Percentiles rank a stretch among this genome's conserved stretches.
Evolutionary conservation across 768 basidiomycete species (phyloP).

Genomic region (Leccinum arenicola): DNA sequence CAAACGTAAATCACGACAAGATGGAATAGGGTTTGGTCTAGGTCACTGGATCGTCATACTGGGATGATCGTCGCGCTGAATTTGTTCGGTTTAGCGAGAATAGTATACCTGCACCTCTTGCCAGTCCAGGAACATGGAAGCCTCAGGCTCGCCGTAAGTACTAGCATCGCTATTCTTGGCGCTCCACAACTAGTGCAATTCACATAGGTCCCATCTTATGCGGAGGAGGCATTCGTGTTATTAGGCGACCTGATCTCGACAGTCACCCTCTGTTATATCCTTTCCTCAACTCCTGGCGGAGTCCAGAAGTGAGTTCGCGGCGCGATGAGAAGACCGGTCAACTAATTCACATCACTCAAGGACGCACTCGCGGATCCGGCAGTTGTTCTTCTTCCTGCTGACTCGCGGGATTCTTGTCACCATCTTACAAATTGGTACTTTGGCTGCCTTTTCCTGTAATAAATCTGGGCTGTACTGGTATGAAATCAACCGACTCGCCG

Average conservation of each 20-base stretch:
- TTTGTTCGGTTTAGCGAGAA: neutral
- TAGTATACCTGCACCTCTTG: neutral
- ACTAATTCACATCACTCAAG: constrained; percentile 5
- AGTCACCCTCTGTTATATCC: constrained; percentile 9
- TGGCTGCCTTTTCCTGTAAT: neutral
- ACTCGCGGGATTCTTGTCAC: constrained; percentile 17
- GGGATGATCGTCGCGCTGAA: neutral
- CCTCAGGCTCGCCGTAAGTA: neutral
- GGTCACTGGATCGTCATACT: constrained; percentile 2
- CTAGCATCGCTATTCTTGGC: neutral
- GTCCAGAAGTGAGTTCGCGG: constrained; percentile 3
- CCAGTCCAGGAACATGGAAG: neutral
- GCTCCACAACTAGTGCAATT: neutral
- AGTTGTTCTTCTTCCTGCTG: constrained; percentile 12
- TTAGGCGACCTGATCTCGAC: constrained; percentile 10
- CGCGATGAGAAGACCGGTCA: neutral
- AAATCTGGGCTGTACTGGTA: constrained; percentile 11
- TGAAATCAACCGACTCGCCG: neutral
- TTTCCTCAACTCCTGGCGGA: constrained; percentile 8
- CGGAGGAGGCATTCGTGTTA: constrained; percentile 7
- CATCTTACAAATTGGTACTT: constrained; percentile 3
- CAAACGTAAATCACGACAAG: neutral
- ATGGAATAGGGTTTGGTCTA: constrained; percentile 3
- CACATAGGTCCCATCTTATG: neutral
- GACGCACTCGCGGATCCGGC: constrained; percentile 5